Evolutionary conservation across 1,139 yeast genomes (phyloP).

Genomic region (Candida labiduridarum): DNA sequence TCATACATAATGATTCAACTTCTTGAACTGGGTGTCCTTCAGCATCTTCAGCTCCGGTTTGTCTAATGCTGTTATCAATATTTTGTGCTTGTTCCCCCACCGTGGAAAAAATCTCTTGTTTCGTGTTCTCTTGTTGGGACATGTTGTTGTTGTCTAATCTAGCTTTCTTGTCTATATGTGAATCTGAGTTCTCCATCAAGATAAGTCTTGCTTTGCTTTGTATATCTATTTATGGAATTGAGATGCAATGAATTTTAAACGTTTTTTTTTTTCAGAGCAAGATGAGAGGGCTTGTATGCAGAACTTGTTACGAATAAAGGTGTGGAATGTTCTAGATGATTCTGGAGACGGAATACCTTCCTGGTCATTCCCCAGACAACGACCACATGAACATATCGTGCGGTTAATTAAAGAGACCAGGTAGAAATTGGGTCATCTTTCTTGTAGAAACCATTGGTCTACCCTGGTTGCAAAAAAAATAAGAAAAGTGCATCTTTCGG

Average conservation of each 20-base stretch:
- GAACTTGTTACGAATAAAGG: background rate
- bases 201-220: background rate
- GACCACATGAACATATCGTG: background rate
- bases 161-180: constrained; percentile 19
- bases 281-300: constrained; percentile 3
- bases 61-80: constrained; percentile 28
- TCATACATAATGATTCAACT: constrained; percentile 93
- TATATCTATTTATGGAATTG: background rate
- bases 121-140: constrained; percentile 15
- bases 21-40: constrained; percentile 97
- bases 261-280: constrained; percentile 6
- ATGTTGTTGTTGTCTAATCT: constrained; percentile 12
- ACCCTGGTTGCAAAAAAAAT: no score
- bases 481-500: no score
- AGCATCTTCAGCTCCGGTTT: constrained; percentile 74
- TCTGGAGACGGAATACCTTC: background rate
- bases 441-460: no score
- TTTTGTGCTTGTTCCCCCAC: constrained; percentile 62
- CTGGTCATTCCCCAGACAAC: background rate
- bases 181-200: constrained; percentile 8
- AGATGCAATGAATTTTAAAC: background rate
- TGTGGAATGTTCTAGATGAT: constrained; percentile 1
- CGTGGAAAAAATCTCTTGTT: constrained; percentile 51
- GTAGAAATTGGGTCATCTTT: no score
- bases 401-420: background rate